Percentiles rank a stretch among this genome's conserved stretches.
Conservation (phyloP, 306 rosid genomes). For the Cyclanthera cordifolia region DNA sequence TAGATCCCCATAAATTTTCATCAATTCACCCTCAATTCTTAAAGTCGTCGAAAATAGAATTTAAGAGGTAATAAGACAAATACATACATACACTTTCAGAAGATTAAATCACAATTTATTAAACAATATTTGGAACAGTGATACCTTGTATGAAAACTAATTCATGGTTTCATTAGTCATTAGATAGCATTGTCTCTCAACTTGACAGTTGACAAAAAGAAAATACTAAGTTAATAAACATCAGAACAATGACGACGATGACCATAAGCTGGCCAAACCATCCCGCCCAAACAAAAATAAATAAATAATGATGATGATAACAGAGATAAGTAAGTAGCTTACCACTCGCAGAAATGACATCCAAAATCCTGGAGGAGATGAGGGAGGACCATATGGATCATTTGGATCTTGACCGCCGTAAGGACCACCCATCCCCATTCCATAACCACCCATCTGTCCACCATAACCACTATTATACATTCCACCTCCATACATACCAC, state of each 20-base stretch:
- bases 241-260: neutral
- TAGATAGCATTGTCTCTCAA: neutral
- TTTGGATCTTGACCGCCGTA: conserved; percentile 90
- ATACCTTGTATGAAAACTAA: neutral
- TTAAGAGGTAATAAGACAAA: neutral
- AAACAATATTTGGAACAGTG: neutral
- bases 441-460: conserved; percentile 74
- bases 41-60: neutral
- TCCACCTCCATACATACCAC: conserved; percentile 46
- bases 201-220: neutral
- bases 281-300: neutral
- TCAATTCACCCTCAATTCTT: neutral
- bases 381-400: conserved; percentile 70
- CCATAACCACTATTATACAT: conserved; percentile 72
- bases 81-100: neutral
- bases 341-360: conserved; percentile 77
- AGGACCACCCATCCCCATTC: conserved; percentile 85
- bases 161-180: neutral
- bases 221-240: conserved; percentile 3
- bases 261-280: neutral
- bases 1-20: neutral
- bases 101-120: neutral
- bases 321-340: conserved; percentile 25
- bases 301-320: neutral
- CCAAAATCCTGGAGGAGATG: conserved; percentile 97